phyloP scores from a whole-genome alignment of 805 yeast species.

The Kazachstania kunashirensis region DNA sequence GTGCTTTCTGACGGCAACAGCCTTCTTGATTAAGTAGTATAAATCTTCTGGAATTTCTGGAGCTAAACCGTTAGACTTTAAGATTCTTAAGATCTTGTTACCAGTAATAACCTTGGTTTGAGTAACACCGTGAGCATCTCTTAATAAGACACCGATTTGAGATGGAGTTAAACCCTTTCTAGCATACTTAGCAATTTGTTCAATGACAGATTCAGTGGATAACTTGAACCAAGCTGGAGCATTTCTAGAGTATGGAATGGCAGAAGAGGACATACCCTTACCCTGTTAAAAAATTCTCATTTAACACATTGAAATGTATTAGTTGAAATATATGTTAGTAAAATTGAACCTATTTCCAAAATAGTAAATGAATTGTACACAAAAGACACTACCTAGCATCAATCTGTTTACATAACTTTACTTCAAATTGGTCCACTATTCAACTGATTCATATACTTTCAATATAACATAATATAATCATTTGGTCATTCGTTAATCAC shows the following conservation, averaged over 20 bases:
- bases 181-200: constrained; percentile 98
- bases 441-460: background rate
- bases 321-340: constrained; percentile 9
- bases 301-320: constrained; percentile 2
- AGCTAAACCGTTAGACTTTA: constrained; percentile 98
- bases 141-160: constrained; percentile 96
- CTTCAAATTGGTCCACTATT: constrained; percentile 1
- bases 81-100: constrained; percentile 98
- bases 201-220: constrained; percentile 89
- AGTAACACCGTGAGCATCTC: constrained; percentile 99
- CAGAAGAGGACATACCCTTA: constrained; percentile 98
- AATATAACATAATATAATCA: background rate
- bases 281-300: constrained; percentile 48
- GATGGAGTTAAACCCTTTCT: constrained; percentile 99
- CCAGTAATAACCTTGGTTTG: constrained; percentile 96
- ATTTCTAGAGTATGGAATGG: constrained; percentile 98
- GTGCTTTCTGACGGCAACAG: constrained; percentile 99
- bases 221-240: constrained; percentile 99
- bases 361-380: constrained; percentile 1
- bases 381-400: constrained; percentile 7
- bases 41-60: constrained; percentile 99
- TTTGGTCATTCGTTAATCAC: no score
- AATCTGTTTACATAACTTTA: constrained; percentile 3
- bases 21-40: constrained; percentile 98
- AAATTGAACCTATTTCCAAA: no score